Percentiles rank a stretch among this genome's conserved stretches.
These are phyloP conservation scores for Colletotrichum scovillei DNA, from an alignment of 2,329 filamentous ascomycete species.

Conservation along the genomic window DNA sequence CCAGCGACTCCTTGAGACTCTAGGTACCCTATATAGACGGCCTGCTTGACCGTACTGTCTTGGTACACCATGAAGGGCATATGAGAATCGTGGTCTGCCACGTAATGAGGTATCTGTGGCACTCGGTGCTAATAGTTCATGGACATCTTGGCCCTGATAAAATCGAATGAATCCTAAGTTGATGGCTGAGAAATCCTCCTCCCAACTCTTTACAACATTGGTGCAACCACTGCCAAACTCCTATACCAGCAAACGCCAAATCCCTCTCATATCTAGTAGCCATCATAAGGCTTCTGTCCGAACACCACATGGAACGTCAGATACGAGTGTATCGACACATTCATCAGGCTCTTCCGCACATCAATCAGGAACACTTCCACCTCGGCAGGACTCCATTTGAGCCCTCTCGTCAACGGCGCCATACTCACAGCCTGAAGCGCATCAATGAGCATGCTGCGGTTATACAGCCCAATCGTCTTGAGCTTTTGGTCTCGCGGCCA, in stretches of 20 bases:
- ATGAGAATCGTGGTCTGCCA: too few relatives aligned
- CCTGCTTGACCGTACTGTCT: too few relatives aligned
- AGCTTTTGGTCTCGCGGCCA: slow-evolving; percentile 37
- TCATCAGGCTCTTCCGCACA: slow-evolving; percentile 58
- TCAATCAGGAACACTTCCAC: slow-evolving; percentile 59
- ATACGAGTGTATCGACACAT: slow-evolving; percentile 60
- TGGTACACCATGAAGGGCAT: too few relatives aligned
- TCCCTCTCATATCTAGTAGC: neutral
- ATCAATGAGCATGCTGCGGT: slow-evolving; percentile 33
- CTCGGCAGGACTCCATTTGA: slow-evolving; percentile 47
- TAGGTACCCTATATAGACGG: too few relatives aligned
- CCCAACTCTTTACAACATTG: neutral
- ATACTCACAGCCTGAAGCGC: slow-evolving; percentile 43
- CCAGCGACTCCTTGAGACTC: too few relatives aligned
- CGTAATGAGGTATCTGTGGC: too few relatives aligned
- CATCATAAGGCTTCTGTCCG: slow-evolving; percentile 57
- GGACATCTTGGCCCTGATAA: neutral
- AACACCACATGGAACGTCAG: slow-evolving; percentile 61
- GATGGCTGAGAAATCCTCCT: neutral
- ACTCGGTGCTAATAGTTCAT: neutral
- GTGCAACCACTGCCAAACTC: neutral
- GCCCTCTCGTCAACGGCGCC: slow-evolving; percentile 52
- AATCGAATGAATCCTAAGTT: neutral
- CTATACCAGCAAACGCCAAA: neutral
- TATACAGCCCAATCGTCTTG: slow-evolving; percentile 38